Evolutionary conservation across 2,329 filamentous ascomycete genomes (phyloP), one percentile per base, ranked within the genome.

Genomic region (Xylaria arbuscula): DNA sequence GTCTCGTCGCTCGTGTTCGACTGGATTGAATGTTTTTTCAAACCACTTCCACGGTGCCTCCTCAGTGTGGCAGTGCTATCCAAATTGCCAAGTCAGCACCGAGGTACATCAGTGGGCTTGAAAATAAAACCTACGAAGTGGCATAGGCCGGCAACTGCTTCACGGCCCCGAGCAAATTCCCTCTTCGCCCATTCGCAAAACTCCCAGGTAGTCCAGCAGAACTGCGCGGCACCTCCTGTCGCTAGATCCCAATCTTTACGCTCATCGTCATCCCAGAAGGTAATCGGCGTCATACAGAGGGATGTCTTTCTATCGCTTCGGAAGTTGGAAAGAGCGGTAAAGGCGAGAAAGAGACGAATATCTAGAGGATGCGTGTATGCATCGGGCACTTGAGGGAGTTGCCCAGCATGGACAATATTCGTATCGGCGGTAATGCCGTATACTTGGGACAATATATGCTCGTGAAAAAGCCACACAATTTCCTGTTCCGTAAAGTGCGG

Each of bases 141-240:
- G 8, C 60, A 59, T n/a, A 67, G 8, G 38, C 65, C 60, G 28
- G 59, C 34, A 3, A 67, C 65, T 54, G 48, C 40, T n/a, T 64
- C 19, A 10, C 32, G 65, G 15, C 61, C 61, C 4, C 40, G n/a
- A 2, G 10, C 17, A 38, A 67, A 64, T 40, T 67, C 65, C n/a
- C 28, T 22, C 19, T 56, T 55, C 3, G 61, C 65, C 60, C 60
- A 67, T n/a, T 34, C 15, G n/a, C 54, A 47, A 15, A 67, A 67
- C 2, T 67, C 65, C 65, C 47, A 64, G 3, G 55, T 48, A 22
- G 65, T 64, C 65, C 54, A 64, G 24, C 59, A 64, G 48, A 64
- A 40, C 5, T 60, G 64, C 2, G 65, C 55, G 19, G 55, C 55
- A 22, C 60, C 65, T 24, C 54, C 65, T 11, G 60, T 59, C 15